Base-by-base conservation (phyloP, 352 stramenopile species). In the Elongisporangium prolatum region DNA sequence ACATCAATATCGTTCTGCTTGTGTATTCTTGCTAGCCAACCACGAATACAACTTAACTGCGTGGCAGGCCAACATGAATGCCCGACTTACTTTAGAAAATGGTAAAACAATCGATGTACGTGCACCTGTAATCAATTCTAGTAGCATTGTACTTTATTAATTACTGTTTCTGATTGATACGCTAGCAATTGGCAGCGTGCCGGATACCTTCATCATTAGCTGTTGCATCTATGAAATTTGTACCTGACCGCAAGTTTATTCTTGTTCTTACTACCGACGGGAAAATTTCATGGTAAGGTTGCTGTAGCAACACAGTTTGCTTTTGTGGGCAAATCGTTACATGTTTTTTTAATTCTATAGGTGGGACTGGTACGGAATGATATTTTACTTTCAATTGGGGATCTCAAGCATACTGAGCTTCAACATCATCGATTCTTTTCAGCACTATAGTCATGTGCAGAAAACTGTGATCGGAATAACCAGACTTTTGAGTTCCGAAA, bases 281-380 rank as follows among this genome's bases (percentile, higher is more conserved):
- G 21, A 69, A 60, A 34, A 25, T 77, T 16, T 68, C 61, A 22
- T 77, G 69, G 69, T 77, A 63, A 18, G 55, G 49, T 55, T 21
- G 10, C 44, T 17, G 22, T 38, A 50, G 1, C 11, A 18, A 48
- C 18, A n/a, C n/a, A 48, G 18, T 5, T 37, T 48, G 13, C 16
- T n/a, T 49, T 47, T 48, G 52, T 21, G 24, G 17, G 16, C 17
- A 13, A 24, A 34, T 48, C 11, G 57, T 50, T 37, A 34, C 51
- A 48, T 57, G 11, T 21, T 50, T 65, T 37, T 4, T 34, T 17
- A 21, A 4, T 57, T 14, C 3, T 17, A 48, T 56, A 80, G 72
- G 69, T 80, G 72, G 72, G 63, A 74, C 21, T 80, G 67, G 69
- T 54, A 61, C 22, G 63, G 61, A 11, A 67, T 75, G 59, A 56